Evolutionary conservation across 129 eudicot species (phyloP), one percentile per base, ranked within the genome.

Genomic region (Ambrosia trifida): DNA sequence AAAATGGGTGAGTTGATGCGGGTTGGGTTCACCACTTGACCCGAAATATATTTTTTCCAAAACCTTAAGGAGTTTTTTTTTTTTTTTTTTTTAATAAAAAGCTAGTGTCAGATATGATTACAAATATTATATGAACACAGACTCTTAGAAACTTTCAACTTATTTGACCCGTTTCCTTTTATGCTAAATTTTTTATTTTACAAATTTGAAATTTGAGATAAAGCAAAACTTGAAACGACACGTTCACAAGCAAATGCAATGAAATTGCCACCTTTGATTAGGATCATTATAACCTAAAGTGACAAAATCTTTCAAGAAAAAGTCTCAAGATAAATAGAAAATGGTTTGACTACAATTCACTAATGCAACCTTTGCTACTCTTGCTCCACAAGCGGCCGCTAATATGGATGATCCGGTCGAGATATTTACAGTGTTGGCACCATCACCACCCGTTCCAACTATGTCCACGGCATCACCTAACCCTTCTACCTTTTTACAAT

Each of bases 361-460:
- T 2, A 59, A 58, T 20, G 63, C 12, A 35, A 87, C 89, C 94
- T 87, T 87, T 52, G 94, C 94, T 70, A 87, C 94, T 84, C 65
- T 82, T 44, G 89, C 89, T 70, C 94, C 94, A 69, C 89, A 84
- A 24, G 94, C 87, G 2, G 94, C 94, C 18, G 94, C 85, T 4
- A 87, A 83, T 54, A 87, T 87, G 18, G 94, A 84, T 69, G 94
- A 87, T 31, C 94, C 94, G 13, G 94, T 87, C 16, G 94, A 87
- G 14, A 87, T 87, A 62, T 87, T 87, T 72, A 87, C 94, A 2
- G 89, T 87, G 51, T 87, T 87, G 64, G 94, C 94, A 52, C 94
- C 94, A 60, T 87, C 94, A 66, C 94, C 94, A n/a, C 94, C 89
- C 0, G 94, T 87, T 57, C 94, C 94, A 73, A 87, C 94, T 64